Percentiles rank a stretch among this genome's conserved stretches.
Evolutionary conservation across 345 rosid genomes (phyloP).

Genomic region (Murraya paniculata): DNA sequence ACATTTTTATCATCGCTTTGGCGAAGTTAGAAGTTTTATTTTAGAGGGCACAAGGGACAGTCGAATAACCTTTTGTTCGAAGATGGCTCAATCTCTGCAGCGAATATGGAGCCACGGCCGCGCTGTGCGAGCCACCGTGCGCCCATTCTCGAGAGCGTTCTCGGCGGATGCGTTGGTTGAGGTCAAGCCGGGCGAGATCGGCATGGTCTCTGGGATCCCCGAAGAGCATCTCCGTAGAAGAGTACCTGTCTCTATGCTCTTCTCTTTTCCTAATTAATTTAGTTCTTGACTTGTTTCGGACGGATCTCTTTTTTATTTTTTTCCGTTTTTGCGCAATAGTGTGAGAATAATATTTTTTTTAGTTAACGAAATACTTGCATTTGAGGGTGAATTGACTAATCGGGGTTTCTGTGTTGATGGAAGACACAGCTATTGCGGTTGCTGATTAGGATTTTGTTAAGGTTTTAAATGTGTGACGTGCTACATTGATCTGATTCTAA

Average conservation of each 20-base stretch:
- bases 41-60: neutral
- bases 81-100: slow-evolving; percentile 63
- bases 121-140: slow-evolving; percentile 23
- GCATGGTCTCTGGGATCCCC: slow-evolving; percentile 89
- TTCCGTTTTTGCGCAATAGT: neutral
- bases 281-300: neutral
- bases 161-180: slow-evolving; percentile 69
- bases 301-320: neutral
- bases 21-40: neutral
- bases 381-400: neutral
- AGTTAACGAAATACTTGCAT: neutral
- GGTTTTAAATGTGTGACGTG: neutral
- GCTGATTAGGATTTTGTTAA: neutral
- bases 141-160: slow-evolving; percentile 41
- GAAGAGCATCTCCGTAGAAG: slow-evolving; percentile 74
- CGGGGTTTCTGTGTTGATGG: neutral
- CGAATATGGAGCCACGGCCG: slow-evolving; percentile 36
- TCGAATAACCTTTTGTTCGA: slow-evolving; percentile 3
- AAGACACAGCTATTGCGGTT: neutral
- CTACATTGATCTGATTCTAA: neutral
- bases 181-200: slow-evolving; percentile 80
- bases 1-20: neutral
- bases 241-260: slow-evolving; percentile 27
- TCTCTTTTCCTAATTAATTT: neutral
- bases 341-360: too few relatives aligned